A percentile compares a stretch with the other conserved stretches of the same genome.
Evolutionary conservation across 345 rosid species (phyloP).

Genomic region (Boechera retrofracta): DNA sequence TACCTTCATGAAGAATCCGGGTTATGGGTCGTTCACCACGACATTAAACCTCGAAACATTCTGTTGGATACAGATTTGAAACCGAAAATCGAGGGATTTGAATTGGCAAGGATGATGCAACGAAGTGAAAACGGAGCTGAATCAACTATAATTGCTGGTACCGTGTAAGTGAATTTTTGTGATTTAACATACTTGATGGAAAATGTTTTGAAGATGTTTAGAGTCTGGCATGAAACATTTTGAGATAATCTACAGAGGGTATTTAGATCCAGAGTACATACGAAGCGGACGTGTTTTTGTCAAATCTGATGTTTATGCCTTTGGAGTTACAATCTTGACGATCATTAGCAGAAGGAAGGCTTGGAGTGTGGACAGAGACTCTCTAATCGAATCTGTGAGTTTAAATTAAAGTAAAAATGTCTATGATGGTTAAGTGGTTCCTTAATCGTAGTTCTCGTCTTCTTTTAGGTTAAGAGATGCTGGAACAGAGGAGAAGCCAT

Average conservation of each 20-base stretch:
- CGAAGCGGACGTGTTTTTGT: conserved; percentile 13
- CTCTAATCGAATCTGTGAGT: conserved; percentile 27
- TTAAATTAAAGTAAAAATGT: background rate
- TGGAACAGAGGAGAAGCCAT: conserved; percentile 38
- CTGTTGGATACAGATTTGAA: conserved; percentile 24
- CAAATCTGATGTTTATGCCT: conserved; percentile 41
- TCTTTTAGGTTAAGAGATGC: conserved; percentile 1
- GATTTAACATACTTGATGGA: no score
- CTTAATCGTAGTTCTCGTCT: background rate
- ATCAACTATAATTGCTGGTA: background rate
- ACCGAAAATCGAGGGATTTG: conserved; percentile 35
- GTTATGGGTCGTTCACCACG: conserved; percentile 18
- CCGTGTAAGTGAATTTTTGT: conserved; percentile 8
- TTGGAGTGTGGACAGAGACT: background rate
- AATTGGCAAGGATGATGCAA: conserved; percentile 15
- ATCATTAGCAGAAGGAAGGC: conserved; percentile 23
- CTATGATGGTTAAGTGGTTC: background rate
- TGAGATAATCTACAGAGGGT: conserved; percentile 16
- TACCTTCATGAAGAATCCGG: conserved; percentile 39
- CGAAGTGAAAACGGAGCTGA: conserved; percentile 7
- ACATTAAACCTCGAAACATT: conserved; percentile 37
- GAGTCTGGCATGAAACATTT: background rate
- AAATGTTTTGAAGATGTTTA: no score
- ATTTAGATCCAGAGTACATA: conserved; percentile 2
- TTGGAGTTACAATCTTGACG: conserved; percentile 38